These are phyloP conservation scores for Oligophagozyma castellii DNA, from an alignment of 1,139 yeast species.

Conservation along the genomic window DNA sequence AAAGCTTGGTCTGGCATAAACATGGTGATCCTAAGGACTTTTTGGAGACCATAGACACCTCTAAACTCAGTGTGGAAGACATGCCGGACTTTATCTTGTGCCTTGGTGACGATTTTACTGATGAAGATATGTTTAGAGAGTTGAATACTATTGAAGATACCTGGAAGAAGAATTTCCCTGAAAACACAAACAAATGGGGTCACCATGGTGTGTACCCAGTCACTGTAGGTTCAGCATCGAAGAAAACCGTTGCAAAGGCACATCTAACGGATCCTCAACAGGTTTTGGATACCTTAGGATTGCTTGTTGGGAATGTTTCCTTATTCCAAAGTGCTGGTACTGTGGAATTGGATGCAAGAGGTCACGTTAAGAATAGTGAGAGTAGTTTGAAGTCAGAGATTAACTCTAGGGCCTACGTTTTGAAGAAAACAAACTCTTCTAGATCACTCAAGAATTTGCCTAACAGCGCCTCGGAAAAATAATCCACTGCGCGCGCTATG, in stretches of 20 bases:
- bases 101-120: constrained; percentile 92
- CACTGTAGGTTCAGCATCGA: constrained; percentile 91
- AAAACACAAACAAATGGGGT: constrained; percentile 33
- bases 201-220: constrained; percentile 69
- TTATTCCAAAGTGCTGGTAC: constrained; percentile 66
- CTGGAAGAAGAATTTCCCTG: constrained; percentile 26
- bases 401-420: constrained; percentile 20
- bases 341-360: constrained; percentile 61
- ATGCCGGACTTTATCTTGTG: constrained; percentile 78
- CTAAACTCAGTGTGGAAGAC: constrained; percentile 30
- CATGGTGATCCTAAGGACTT: constrained; percentile 33
- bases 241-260: constrained; percentile 75
- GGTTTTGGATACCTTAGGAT: constrained; percentile 74
- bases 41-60: constrained; percentile 24
- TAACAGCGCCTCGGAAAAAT: too few species aligned
- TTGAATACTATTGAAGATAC: constrained; percentile 44
- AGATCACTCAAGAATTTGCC: constrained; percentile 5
- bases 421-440: constrained; percentile 15
- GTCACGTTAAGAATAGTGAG: constrained; percentile 36
- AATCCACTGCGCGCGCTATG: too few species aligned
- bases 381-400: constrained; percentile 24
- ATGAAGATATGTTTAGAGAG: constrained; percentile 90
- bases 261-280: constrained; percentile 79
- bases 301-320: constrained; percentile 62
- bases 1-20: constrained; percentile 51